phyloP scores from a whole-genome alignment of 495 filamentous ascomycete genomes.

The Podospora comata region DNA sequence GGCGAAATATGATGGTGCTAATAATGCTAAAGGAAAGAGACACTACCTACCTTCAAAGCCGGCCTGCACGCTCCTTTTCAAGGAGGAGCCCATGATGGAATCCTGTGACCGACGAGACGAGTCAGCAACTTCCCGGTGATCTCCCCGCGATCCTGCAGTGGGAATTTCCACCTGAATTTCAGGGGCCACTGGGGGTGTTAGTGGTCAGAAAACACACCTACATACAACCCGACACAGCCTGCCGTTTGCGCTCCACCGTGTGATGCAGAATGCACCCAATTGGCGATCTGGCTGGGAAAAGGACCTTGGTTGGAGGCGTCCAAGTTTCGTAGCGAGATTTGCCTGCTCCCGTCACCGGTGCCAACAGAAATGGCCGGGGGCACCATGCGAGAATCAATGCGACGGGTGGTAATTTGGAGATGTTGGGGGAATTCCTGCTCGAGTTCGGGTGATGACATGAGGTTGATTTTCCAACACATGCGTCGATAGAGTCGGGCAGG shows the following conservation, averaged over 20 bases:
- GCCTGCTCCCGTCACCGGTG: neutral
- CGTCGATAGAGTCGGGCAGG: neutral
- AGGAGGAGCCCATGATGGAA: slow-evolving; percentile 25
- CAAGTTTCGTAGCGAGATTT: slow-evolving; percentile 14
- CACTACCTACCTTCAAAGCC: slow-evolving; percentile 69
- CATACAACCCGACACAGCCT: neutral
- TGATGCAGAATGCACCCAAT: neutral
- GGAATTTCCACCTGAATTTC: neutral
- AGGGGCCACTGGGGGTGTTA: neutral
- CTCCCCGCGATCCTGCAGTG: neutral
- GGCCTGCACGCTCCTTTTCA: slow-evolving; percentile 72
- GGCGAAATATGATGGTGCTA: slow-evolving; percentile 3
- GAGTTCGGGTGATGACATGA: neutral
- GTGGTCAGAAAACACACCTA: neutral
- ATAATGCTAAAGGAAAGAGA: slow-evolving; percentile 3
- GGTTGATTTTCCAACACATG: too few species aligned
- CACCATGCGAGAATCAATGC: neutral
- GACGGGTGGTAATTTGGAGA: neutral
- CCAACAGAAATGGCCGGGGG: neutral
- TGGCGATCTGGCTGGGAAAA: neutral
- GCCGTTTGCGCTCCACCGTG: neutral
- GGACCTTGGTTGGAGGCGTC: slow-evolving; percentile 4
- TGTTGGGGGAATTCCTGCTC: neutral
- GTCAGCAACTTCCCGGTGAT: neutral
- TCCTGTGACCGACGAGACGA: neutral